These are phyloP conservation scores for Arxiozyma slooffiae DNA, from an alignment of 1,139 yeast species.

Conservation along the genomic window DNA sequence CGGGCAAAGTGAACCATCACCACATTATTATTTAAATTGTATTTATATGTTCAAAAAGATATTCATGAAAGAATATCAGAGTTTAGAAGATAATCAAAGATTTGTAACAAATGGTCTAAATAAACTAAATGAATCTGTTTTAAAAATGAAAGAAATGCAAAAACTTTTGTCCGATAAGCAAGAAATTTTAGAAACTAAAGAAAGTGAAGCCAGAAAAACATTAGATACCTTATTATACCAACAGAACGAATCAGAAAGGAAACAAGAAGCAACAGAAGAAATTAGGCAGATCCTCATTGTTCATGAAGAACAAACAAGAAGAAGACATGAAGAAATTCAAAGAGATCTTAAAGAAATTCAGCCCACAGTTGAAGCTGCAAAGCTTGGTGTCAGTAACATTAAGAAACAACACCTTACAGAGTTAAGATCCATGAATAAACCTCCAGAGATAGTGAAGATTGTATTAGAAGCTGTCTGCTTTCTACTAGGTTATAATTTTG, in stretches of 20 bases:
- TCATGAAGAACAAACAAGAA: conserved; percentile 55
- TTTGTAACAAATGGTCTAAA: conserved; percentile 69
- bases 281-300: conserved; percentile 60
- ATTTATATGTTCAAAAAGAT: conserved; percentile 39
- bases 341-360: conserved; percentile 64
- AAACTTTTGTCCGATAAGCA: conserved; percentile 47
- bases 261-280: conserved; percentile 73
- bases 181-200: conserved; percentile 43
- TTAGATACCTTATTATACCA: conserved; percentile 71
- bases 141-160: conserved; percentile 58
- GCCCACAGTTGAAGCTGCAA: conserved; percentile 79
- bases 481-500: conserved; percentile 61
- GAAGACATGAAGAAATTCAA: conserved; percentile 48
- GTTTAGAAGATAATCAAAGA: conserved; percentile 57
- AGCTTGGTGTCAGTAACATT: conserved; percentile 77
- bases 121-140: conserved; percentile 65
- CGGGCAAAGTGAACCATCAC: conserved; percentile 37
- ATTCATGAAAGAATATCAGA: conserved; percentile 38
- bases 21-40: conserved; percentile 49
- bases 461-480: conserved; percentile 85
- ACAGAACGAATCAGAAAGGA: conserved; percentile 88
- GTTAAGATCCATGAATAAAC: conserved; percentile 78
- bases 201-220: conserved; percentile 59
- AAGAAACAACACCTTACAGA: conserved; percentile 90
- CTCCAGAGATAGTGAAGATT: conserved; percentile 80